phyloP scores from a whole-genome alignment of 352 stramenopile species.

The Plasmopara viticola region DNA sequence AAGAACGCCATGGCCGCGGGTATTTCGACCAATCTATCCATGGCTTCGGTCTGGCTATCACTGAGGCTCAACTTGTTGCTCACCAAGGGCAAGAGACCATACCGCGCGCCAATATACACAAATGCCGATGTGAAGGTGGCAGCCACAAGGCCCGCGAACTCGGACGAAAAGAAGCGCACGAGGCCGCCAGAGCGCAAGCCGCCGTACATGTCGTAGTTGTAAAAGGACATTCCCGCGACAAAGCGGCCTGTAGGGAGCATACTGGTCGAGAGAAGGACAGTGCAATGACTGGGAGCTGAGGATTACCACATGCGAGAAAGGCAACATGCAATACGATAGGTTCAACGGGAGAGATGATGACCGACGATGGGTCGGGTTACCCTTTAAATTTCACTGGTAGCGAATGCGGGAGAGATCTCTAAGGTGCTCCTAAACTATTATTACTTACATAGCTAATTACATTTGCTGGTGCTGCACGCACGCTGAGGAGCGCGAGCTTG shows the following conservation, averaged over 20 bases:
- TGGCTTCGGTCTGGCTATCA: constrained; percentile 19
- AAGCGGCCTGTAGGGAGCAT: not conserved
- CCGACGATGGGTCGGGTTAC: not conserved
- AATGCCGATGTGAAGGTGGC: constrained; percentile 46
- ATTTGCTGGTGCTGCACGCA: too few species aligned
- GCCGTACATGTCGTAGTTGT: not conserved
- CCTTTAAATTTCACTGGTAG: too few species aligned
- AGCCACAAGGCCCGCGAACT: constrained; percentile 34
- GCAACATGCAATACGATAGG: not conserved
- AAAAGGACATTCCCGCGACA: not conserved
- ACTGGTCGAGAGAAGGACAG: not conserved
- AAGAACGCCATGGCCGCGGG: constrained; percentile 76
- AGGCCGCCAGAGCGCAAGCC: constrained; percentile 15
- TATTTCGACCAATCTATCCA: constrained; percentile 48
- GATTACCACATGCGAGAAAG: not conserved
- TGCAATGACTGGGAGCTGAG: not conserved
- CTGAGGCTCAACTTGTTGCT: constrained; percentile 29
- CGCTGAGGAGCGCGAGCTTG: too few species aligned
- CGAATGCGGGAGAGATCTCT: too few species aligned
- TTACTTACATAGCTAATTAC: too few species aligned
- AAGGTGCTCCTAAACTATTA: too few species aligned
- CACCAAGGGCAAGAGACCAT: constrained; percentile 27
- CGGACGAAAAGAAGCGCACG: constrained; percentile 31
- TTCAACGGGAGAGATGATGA: not conserved
- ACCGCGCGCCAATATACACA: constrained; percentile 32